These are phyloP conservation scores for Phaeosphaeriaceae sp. DNA, from an alignment of 2,329 filamentous ascomycete genomes.

Conservation along the genomic window DNA sequence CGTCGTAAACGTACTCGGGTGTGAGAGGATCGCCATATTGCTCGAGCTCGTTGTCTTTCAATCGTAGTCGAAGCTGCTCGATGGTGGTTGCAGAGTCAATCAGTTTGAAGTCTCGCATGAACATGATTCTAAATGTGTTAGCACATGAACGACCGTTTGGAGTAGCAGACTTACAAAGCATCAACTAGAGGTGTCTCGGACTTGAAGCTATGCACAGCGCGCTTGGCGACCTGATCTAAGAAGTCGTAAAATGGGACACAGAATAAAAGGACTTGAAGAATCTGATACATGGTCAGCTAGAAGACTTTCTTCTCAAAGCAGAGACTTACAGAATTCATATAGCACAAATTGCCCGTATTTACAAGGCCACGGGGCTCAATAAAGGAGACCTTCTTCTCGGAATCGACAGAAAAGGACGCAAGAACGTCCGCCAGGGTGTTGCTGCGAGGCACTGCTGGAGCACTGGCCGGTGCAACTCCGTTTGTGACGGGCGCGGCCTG, in stretches of 20 bases:
- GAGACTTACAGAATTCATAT: constrained; percentile 93
- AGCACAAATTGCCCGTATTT: constrained; percentile 99
- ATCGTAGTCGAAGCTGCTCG: constrained; percentile 73
- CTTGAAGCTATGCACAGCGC: constrained; percentile 89
- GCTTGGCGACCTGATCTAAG: constrained; percentile 82
- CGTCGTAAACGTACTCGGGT: constrained; percentile 94
- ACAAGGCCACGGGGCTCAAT: constrained; percentile 91
- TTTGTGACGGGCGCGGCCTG: constrained; percentile 10
- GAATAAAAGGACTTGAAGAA: constrained; percentile 93
- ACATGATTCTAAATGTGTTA: constrained; percentile 75
- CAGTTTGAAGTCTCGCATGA: constrained; percentile 88
- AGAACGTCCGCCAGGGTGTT: constrained; percentile 80
- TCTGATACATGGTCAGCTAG: constrained; percentile 62
- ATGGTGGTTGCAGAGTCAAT: constrained; percentile 79
- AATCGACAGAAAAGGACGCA: constrained; percentile 72
- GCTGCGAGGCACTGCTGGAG: constrained; percentile 56
- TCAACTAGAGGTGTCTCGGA: constrained; percentile 93
- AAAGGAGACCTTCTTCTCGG: constrained; percentile 74
- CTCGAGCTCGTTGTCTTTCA: constrained; percentile 86
- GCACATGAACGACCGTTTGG: background rate
- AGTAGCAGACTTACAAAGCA: constrained; percentile 73
- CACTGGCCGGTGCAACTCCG: background rate
- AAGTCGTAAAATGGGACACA: constrained; percentile 96
- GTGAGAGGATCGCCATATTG: constrained; percentile 90
- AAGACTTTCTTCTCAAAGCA: background rate